Evolutionary conservation across 2,329 filamentous ascomycete species (phyloP).

Genomic region (Zymoseptoria passerinii): DNA sequence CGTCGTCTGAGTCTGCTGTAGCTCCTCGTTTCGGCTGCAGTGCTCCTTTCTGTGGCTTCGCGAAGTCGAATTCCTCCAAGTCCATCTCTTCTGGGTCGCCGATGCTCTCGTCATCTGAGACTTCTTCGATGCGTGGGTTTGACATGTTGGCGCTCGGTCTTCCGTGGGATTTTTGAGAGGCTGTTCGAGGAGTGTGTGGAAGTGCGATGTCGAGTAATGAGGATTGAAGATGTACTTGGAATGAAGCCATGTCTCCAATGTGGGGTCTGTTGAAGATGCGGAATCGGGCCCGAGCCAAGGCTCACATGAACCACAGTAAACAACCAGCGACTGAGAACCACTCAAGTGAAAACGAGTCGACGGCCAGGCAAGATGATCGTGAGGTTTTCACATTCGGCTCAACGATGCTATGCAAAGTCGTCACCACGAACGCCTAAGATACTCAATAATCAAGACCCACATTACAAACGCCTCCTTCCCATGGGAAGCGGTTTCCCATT

Average conservation of each 20-base stretch:
- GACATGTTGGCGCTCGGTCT: conserved; percentile 53
- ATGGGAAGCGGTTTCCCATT: background rate
- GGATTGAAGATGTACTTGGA: background rate
- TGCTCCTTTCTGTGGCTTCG: conserved; percentile 20
- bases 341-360: too few species aligned
- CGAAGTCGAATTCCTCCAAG: conserved; percentile 56
- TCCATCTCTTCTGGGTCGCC: conserved; percentile 79
- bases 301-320: background rate
- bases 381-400: background rate
- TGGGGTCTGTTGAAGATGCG: background rate
- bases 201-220: background rate
- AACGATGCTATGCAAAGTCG: background rate
- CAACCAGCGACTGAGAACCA: too few species aligned
- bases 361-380: background rate
- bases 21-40: conserved; percentile 12
- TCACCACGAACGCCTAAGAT: background rate
- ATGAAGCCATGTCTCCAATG: background rate
- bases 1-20: conserved; percentile 1
- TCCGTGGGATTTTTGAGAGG: background rate
- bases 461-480: background rate
- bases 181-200: background rate
- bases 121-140: conserved; percentile 81
- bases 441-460: background rate
- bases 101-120: conserved; percentile 63
- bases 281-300: background rate